phyloP scores from a whole-genome alignment of 1,284 basidiomycete genomes.

The Boletus subluridellus region DNA sequence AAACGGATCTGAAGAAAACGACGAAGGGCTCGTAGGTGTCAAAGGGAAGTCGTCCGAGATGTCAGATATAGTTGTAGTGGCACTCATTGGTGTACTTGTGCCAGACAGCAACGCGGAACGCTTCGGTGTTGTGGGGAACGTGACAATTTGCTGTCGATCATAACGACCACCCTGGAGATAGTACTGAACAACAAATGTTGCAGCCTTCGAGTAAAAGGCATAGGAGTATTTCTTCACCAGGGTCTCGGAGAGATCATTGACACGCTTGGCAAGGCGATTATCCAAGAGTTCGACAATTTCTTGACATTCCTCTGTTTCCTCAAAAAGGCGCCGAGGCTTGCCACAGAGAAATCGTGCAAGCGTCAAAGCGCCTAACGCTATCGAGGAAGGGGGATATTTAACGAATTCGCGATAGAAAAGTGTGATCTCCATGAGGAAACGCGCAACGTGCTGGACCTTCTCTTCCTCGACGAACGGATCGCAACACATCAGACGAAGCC shows the following conservation, averaged over 20 bases:
- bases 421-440: slow-evolving; percentile 98
- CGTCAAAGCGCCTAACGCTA: slow-evolving; percentile 85
- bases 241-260: slow-evolving; percentile 89
- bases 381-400: slow-evolving; percentile 77
- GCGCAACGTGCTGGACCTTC: slow-evolving; percentile 89
- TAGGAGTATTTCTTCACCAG: slow-evolving; percentile 98
- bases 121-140: slow-evolving; percentile 69
- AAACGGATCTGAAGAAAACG: slow-evolving; percentile 53
- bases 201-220: slow-evolving; percentile 91
- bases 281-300: slow-evolving; percentile 86
- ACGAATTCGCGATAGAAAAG: slow-evolving; percentile 96
- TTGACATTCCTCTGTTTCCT: slow-evolving; percentile 73
- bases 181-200: slow-evolving; percentile 87
- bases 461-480: slow-evolving; percentile 74
- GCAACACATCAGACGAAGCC: slow-evolving; percentile 82
- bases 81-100: slow-evolving; percentile 68
- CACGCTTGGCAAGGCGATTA: slow-evolving; percentile 76
- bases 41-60: slow-evolving; percentile 76
- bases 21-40: slow-evolving; percentile 68
- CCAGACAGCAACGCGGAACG: slow-evolving; percentile 49
- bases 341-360: slow-evolving; percentile 86
- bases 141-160: slow-evolving; percentile 45
- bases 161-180: slow-evolving; percentile 81
- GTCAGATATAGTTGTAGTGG: slow-evolving; percentile 67
- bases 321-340: slow-evolving; percentile 70